A percentile compares a stretch with the other conserved stretches of the same genome.
Evolutionary conservation across 1,284 basidiomycete genomes (phyloP).

Genomic region (Tetrapyrgos nigripes): DNA sequence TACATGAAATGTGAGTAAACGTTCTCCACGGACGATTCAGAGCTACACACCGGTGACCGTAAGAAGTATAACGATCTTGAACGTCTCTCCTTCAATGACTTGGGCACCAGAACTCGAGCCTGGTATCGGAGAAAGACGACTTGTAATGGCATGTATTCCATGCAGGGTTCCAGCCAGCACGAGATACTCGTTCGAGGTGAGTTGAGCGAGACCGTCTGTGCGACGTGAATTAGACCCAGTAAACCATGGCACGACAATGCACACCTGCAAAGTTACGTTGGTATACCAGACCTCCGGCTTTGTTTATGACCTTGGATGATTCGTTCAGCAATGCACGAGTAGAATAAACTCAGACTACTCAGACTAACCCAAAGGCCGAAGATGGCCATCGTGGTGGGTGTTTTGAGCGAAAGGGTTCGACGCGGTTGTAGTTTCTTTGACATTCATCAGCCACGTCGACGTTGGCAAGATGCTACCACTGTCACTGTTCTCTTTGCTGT

Average conservation of each 20-base stretch:
- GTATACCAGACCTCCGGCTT: constrained; percentile 97
- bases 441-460: not conserved
- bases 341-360: constrained; percentile 16
- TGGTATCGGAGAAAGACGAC: constrained; percentile 81
- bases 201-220: constrained; percentile 83
- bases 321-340: constrained; percentile 7
- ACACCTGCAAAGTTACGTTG: constrained; percentile 89
- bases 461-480: constrained; percentile 4
- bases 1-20: constrained; percentile 2
- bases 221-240: constrained; percentile 18
- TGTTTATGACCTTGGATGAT: constrained; percentile 87
- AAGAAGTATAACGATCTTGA: constrained; percentile 89
- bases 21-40: constrained; percentile 2
- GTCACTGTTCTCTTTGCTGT: constrained; percentile 2
- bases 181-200: constrained; percentile 97
- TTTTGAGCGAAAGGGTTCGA: too few species aligned
- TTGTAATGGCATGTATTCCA: constrained; percentile 98
- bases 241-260: constrained; percentile 24
- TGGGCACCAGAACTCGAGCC: constrained; percentile 88
- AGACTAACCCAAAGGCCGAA: constrained; percentile 84
- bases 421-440: too few species aligned
- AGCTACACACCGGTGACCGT: constrained; percentile 83
- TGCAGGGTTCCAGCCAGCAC: constrained; percentile 97
- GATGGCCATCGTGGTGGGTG: constrained; percentile 61
- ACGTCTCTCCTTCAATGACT: constrained; percentile 93